Conservation (phyloP, 768 basidiomycete genomes). For the Tulasnella sp. region DNA sequence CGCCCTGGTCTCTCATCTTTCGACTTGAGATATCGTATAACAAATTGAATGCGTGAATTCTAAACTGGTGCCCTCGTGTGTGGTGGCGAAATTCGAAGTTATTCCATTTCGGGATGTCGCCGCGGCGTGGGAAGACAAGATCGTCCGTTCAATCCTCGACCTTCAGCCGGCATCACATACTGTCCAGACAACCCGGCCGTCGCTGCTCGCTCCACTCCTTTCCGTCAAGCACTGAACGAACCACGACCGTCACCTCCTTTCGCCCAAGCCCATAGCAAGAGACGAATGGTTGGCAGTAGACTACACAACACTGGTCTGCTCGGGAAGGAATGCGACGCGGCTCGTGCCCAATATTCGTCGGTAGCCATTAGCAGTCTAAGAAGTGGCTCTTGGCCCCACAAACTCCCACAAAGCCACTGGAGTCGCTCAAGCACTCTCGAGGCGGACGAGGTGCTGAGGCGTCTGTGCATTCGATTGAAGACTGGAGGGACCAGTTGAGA, state of each 20-base stretch:
- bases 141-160: too few relatives aligned
- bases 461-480: conserved; percentile 59
- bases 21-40: too few relatives aligned
- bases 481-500: conserved; percentile 61
- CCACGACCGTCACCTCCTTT: neutral
- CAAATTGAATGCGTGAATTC: too few relatives aligned
- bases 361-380: conserved; percentile 69
- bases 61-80: too few relatives aligned
- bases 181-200: neutral
- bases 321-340: conserved; percentile 61
- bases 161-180: too few relatives aligned
- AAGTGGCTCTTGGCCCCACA: conserved; percentile 58
- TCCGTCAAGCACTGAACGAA: neutral
- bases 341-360: conserved; percentile 52
- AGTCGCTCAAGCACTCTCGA: conserved; percentile 57
- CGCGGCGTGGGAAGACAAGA: too few relatives aligned
- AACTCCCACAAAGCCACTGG: conserved; percentile 50
- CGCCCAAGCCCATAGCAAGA: neutral
- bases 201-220: neutral
- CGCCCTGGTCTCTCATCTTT: too few relatives aligned
- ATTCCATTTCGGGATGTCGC: too few relatives aligned
- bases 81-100: too few relatives aligned
- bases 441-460: conserved; percentile 65
- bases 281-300: conserved; percentile 60
- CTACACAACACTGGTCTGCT: conserved; percentile 69